Evolutionary conservation across 2,329 filamentous ascomycete species (phyloP), one percentile per base, ranked within the genome.

Genomic region (Xylaria sp.): DNA sequence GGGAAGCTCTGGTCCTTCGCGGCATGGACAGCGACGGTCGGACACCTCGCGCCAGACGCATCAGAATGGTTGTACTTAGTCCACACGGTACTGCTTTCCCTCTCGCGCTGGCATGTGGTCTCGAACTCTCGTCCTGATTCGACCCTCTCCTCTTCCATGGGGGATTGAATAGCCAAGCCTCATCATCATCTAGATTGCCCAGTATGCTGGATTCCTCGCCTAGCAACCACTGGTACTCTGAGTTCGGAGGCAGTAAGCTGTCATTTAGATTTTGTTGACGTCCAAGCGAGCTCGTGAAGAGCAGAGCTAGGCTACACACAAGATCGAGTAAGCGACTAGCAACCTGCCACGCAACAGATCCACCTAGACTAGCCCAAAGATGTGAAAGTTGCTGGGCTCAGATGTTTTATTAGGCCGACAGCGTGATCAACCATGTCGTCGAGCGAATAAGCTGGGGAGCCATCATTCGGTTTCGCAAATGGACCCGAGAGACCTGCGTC

Each of bases 1-100:
- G 69, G 67, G 61, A 75, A 73, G 5, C 70, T 52, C 46, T 72
- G 73, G 33, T 74, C 73, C 27, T 74, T 70, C 3, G 46, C 68
- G 3, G 68, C 68, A 44, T 73, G 71, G 23, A 74, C 62, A 11
- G 75, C 71, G 0, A 69, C 69, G 1, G 71, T 63, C 10, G 72
- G 70, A 17, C 71, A 74, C 11, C 58, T 47, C 2, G 46, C 60
- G 9, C 66, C 67, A 1, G 68, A 65, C 7, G 68, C 71, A 23
- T 58, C 64, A 1, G 71, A 67, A 43, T 74, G 72, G 47, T 75
- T 73, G 10, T 56, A 49, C 54, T 72, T 74, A 15, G 61, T 68
- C 58, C 68, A 72, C 15, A 74, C 35, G 7, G 69, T 74, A 3
- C 71, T 68, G 48, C 64, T 67, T 17, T 62, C 40, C 51, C 54